Base-by-base conservation (phyloP, 176 grass and related monocot species). In the Typha latifolia region DNA sequence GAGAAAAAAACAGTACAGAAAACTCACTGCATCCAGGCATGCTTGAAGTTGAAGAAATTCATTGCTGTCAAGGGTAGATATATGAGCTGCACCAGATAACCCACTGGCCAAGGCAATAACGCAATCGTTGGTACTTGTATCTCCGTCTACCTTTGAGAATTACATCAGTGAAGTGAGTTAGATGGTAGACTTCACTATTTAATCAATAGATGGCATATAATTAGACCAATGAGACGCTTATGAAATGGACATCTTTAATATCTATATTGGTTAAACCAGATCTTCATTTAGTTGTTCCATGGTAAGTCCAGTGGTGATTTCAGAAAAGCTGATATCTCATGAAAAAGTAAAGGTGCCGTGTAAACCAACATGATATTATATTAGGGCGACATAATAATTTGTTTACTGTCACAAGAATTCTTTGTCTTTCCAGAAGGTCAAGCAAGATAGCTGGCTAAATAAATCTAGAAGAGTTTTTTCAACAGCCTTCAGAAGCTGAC, bases 51-150 rank as follows among this genome's bases (percentile, higher is more conserved):
- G 88, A 86, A 82, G 69, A 73, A 88, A 85, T 70, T 97, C 93
- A 67, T 56, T 69, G 59, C 85, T 89, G 62, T 89, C 72, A 80
- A 82, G 84, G 67, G 69, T 76, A 55, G 72, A 85, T 50, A 97
- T 87, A 63, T 63, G 29, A 9, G 81, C 71, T 71, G 75, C 82
- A 72, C 85, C 78, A 75, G 93, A 88, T 78, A 91, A 68, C 47
- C 93, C 93, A 84, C 93, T 97, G 61, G 93, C 88, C 85, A 97
- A 77, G 78, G 93, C 88, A 80, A 97, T 79, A 66, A 92, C 78
- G 84, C 88, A 97, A 74, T 97, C 93, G 84, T 97, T 97, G 26
- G 93, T 97, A 77, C 93, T 97, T 52, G 93, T 92, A 86, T 97
- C 93, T 84, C 88, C 88, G 89, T 97, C 93, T 66, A 97, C 88